phyloP scores from a whole-genome alignment of 805 yeast species.

The Yueomyces sp. region DNA sequence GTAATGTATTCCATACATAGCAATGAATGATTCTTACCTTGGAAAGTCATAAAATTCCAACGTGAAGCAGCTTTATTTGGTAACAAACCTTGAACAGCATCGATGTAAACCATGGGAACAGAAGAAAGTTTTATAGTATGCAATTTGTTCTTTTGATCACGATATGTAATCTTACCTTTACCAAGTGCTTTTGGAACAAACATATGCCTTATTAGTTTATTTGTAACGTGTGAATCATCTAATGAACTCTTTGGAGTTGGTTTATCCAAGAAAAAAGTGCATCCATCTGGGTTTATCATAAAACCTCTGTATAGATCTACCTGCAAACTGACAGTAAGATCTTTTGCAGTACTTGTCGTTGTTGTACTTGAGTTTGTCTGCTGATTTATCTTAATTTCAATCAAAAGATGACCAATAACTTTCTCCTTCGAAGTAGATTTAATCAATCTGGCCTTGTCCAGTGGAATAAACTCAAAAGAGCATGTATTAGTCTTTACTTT shows the following conservation, averaged over 20 bases:
- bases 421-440: background rate
- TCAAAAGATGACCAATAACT: slow-evolving; percentile 5
- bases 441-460: slow-evolving; percentile 1
- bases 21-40: slow-evolving; percentile 48
- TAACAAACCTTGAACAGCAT: slow-evolving; percentile 85
- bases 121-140: slow-evolving; percentile 13
- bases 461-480: slow-evolving; percentile 8
- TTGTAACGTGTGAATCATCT: slow-evolving; percentile 13
- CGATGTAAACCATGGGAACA: slow-evolving; percentile 49
- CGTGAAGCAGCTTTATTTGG: slow-evolving; percentile 85
- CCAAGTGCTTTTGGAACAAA: slow-evolving; percentile 71
- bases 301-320: slow-evolving; percentile 35
- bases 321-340: slow-evolving; percentile 9
- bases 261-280: slow-evolving; percentile 52
- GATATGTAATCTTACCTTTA: slow-evolving; percentile 37
- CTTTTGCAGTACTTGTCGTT: background rate
- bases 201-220: slow-evolving; percentile 42
- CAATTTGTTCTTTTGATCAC: slow-evolving; percentile 1
- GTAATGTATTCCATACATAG: slow-evolving; percentile 80
- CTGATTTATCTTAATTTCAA: slow-evolving; percentile 6
- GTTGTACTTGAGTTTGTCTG: background rate
- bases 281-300: slow-evolving; percentile 67
- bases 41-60: slow-evolving; percentile 80
- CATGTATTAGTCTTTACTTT: slow-evolving; percentile 9
- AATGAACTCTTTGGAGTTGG: slow-evolving; percentile 7